Base-by-base conservation (phyloP, 768 basidiomycete species). In the Boletellus ananiceps region DNA sequence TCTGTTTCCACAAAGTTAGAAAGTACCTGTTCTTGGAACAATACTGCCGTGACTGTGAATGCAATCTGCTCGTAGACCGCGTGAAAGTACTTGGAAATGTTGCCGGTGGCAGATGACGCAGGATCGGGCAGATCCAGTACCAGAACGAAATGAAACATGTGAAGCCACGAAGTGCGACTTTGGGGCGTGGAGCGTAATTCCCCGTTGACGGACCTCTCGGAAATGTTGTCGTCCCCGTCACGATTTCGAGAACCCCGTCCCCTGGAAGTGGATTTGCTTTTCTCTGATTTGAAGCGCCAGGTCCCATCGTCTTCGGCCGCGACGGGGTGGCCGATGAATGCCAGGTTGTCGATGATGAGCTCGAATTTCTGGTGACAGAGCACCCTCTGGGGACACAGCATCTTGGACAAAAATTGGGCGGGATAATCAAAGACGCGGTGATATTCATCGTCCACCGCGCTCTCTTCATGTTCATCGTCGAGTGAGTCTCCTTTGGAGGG, bases 351-450 rank as follows among this genome's bases (percentile, higher is more conserved):
- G 21, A 96, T 86, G 35, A 90, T 69, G 27, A 99, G 79, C 64
- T 95, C 93, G 62, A 96, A 97, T 61, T 91, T 91, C 66, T 92
- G 89, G 67, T 99, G 92, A 59, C 93, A 96, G 66, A 93, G 81
- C 13, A 83, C 76, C 27, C 74, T 70, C 39, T 83, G 77, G 0
- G 95, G 93, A 51, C 86, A 88, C 3, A 98, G 75, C 56, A 95
- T 71, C 38, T 78, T 78, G 21, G 90, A 88, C 27, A 98, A 75
- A 60, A 92, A 88, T 51, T 88, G 84, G 6, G 86, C 72, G 4
- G 86, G 79, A 66, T 88, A 94, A 3, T 86, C 87, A 41, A 98
- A 78, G n/a, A 91, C 70, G 51, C 72, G 69, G 58, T 85, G 81
- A 58, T 87, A 86, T 53, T 83, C 81, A 47, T 74, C 67, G 13